Conservation (phyloP, 164 flowering plant species). For the Nelumbo lutea region DNA sequence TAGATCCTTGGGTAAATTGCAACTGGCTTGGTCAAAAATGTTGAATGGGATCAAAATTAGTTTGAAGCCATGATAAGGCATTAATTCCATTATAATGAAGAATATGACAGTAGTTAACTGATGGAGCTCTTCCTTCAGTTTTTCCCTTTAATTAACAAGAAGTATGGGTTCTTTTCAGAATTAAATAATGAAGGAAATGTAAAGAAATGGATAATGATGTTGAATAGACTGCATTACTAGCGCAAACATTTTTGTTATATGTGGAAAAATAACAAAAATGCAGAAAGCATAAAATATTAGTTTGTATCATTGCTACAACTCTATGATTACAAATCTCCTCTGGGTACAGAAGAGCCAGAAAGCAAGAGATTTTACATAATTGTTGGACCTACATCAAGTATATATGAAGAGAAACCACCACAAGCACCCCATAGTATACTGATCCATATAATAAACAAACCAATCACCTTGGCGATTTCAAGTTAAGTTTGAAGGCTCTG, state of each 20-base stretch:
- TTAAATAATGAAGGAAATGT: no score
- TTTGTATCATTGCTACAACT: conserved; percentile 8
- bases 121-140: no score
- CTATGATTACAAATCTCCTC: conserved; percentile 1
- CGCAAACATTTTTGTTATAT: neutral
- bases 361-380: conserved; percentile 8
- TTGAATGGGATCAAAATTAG: no score
- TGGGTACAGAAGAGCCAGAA: neutral
- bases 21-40: no score
- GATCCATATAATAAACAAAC: neutral
- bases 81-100: neutral
- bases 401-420: conserved; percentile 1
- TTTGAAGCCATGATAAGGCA: neutral
- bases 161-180: no score
- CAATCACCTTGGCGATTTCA: conserved; percentile 11
- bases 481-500: conserved; percentile 32
- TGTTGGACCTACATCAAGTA: neutral
- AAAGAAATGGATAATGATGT: no score
- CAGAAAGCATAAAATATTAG: neutral
- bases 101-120: no score
- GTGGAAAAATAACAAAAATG: neutral
- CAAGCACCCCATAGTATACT: neutral
- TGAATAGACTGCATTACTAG: no score
- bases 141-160: no score
- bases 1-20: no score